Conservation (phyloP, 2,329 filamentous ascomycete species). For the Sporothrix pseudoabietina region DNA sequence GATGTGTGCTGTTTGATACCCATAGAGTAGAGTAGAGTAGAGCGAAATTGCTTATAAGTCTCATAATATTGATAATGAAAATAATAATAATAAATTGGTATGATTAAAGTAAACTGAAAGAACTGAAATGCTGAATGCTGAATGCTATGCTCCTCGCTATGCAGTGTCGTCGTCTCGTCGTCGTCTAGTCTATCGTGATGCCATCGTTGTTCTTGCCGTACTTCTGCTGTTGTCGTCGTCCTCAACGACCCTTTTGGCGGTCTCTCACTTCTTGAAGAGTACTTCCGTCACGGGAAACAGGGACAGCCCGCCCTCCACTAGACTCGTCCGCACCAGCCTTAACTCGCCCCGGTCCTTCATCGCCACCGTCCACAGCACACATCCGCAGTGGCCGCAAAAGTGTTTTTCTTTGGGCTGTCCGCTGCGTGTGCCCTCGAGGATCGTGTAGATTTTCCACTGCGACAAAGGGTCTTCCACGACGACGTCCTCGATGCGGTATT, state of each 20-base stretch:
- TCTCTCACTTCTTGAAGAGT: constrained; percentile 27
- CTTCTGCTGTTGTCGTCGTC: background rate
- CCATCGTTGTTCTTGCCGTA: background rate
- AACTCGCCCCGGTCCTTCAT: constrained; percentile 33
- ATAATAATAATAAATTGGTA: background rate
- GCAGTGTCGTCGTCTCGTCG: background rate
- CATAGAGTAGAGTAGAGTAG: background rate
- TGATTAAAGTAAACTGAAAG: background rate
- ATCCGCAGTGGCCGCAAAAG: constrained; percentile 36
- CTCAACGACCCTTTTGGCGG: background rate
- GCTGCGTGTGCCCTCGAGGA: constrained; percentile 33
- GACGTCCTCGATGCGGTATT: constrained; percentile 33
- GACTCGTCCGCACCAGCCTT: constrained; percentile 34
- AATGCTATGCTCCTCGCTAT: constrained; percentile 11
- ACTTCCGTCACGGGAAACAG: constrained; percentile 33
- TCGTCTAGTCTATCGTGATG: background rate
- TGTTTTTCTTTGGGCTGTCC: constrained; percentile 36
- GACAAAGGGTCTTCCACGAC: constrained; percentile 33
- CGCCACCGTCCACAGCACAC: constrained; percentile 35
- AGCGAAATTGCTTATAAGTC: background rate
- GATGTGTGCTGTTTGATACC: background rate
- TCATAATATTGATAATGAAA: background rate
- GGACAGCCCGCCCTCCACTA: constrained; percentile 32
- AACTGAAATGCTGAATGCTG: background rate
- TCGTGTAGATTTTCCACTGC: constrained; percentile 34